Conservation (phyloP, 2,329 filamentous ascomycete species). For the Teratosphaeria zuluensis region DNA sequence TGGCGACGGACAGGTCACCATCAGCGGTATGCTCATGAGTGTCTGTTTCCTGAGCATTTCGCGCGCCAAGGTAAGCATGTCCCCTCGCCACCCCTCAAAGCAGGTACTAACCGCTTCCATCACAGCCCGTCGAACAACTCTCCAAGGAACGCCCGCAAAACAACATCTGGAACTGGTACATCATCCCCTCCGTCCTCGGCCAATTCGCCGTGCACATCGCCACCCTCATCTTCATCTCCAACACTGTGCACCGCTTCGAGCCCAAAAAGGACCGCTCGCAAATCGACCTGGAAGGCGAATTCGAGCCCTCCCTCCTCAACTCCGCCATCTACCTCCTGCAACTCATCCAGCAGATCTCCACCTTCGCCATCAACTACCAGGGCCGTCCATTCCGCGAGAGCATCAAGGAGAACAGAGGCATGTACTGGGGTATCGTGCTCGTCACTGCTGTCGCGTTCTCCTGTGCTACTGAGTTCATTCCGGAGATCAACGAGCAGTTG, state of each 20-base stretch:
- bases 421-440: slow-evolving; percentile 93
- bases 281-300: slow-evolving; percentile 89
- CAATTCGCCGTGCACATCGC: slow-evolving; percentile 94
- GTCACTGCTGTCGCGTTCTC: slow-evolving; percentile 86
- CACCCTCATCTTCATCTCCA: slow-evolving; percentile 88
- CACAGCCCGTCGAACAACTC: slow-evolving; percentile 73
- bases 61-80: slow-evolving; percentile 61
- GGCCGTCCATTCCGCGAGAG: slow-evolving; percentile 94
- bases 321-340: slow-evolving; percentile 94
- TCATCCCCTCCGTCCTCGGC: slow-evolving; percentile 92
- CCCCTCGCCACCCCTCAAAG: neutral
- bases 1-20: slow-evolving; percentile 94
- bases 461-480: slow-evolving; percentile 89
- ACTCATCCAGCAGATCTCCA: slow-evolving; percentile 97
- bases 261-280: slow-evolving; percentile 49
- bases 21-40: slow-evolving; percentile 99
- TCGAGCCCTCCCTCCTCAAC: slow-evolving; percentile 86
- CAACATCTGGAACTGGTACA: slow-evolving; percentile 98
- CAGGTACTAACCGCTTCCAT: slow-evolving; percentile 20
- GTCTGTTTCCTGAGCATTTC: slow-evolving; percentile 98
- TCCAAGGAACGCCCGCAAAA: slow-evolving; percentile 96
- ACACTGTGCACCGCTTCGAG: slow-evolving; percentile 74
- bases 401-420: slow-evolving; percentile 88
- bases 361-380: slow-evolving; percentile 99
- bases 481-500: slow-evolving; percentile 88